Conservation (phyloP, 345 rosid species). For the Diplotaxis tenuifolia region DNA sequence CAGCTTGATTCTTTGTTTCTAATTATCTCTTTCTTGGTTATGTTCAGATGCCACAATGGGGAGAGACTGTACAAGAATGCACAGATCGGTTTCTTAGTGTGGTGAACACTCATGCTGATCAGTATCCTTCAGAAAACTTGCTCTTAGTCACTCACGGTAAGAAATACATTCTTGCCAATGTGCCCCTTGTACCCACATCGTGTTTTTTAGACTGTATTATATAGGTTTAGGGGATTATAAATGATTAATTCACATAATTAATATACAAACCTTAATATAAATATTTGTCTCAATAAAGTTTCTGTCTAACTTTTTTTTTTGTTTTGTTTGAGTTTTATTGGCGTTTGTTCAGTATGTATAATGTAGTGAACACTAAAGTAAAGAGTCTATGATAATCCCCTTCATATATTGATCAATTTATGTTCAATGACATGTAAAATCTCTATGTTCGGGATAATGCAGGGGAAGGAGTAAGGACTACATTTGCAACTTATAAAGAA, state of each 20-base stretch:
- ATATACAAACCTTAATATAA: no score
- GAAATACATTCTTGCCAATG: background rate
- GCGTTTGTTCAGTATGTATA: no score
- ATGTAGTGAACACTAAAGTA: no score
- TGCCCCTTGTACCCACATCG: background rate
- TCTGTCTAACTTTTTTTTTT: no score
- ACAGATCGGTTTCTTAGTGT: conserved; percentile 47
- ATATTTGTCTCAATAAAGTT: no score
- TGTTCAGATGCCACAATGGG: conserved; percentile 72
- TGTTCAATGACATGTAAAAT: no score
- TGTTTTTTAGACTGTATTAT: no score
- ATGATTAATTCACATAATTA: no score
- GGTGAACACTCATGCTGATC: conserved; percentile 61
- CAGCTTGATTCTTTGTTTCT: background rate
- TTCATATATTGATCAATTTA: no score
- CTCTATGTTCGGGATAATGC: conserved; percentile 9
- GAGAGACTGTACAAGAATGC: conserved; percentile 45
- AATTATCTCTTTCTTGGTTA: background rate
- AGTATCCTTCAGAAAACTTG: conserved; percentile 75
- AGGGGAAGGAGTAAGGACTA: conserved; percentile 87
- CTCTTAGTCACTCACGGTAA: conserved; percentile 81
- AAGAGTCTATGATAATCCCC: no score
- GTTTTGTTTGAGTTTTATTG: no score
- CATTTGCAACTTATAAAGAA: conserved; percentile 53
- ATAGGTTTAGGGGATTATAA: no score